These are phyloP conservation scores for Mycena venus DNA, from an alignment of 768 basidiomycete genomes.

Conservation along the genomic window DNA sequence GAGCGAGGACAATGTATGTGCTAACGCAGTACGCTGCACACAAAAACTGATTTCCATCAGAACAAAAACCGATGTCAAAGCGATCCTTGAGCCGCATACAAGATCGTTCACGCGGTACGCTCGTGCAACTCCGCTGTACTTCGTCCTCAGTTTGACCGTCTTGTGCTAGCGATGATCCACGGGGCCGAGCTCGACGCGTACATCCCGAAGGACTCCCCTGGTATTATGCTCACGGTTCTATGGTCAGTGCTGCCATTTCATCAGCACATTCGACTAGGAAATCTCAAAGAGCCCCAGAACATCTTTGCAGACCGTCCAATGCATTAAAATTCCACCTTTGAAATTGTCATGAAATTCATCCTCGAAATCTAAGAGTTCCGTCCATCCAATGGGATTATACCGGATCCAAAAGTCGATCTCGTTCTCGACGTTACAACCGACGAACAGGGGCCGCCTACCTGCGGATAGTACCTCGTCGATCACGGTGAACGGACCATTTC, in stretches of 20 bases:
- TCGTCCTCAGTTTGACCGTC: too few species aligned
- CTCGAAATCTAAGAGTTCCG: neutral
- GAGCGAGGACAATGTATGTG: too few species aligned
- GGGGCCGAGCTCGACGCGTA: neutral
- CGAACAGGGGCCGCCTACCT: neutral
- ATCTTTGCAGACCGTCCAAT: neutral
- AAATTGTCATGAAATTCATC: neutral
- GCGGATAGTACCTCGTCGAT: conserved; percentile 16
- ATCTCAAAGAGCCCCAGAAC: neutral
- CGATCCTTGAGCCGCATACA: too few species aligned
- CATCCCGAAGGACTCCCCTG: conserved; percentile 21
- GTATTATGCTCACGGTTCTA: conserved; percentile 10
- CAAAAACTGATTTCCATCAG: too few species aligned
- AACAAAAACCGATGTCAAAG: too few species aligned
- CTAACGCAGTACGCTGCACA: too few species aligned
- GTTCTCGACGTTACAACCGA: neutral
- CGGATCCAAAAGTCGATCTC: conserved; percentile 2
- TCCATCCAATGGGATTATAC: neutral
- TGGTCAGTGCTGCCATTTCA: neutral
- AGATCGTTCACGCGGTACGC: too few species aligned
- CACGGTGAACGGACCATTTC: conserved; percentile 4
- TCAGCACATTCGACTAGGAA: neutral
- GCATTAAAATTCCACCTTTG: neutral
- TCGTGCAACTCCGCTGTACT: too few species aligned
- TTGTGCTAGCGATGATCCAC: conserved; percentile 12